Evolutionary conservation across 371 early-diverging fungal genomes (phyloP), one percentile per base, ranked within the genome.

Genomic region (Dipsacomyces acuminosporus): DNA sequence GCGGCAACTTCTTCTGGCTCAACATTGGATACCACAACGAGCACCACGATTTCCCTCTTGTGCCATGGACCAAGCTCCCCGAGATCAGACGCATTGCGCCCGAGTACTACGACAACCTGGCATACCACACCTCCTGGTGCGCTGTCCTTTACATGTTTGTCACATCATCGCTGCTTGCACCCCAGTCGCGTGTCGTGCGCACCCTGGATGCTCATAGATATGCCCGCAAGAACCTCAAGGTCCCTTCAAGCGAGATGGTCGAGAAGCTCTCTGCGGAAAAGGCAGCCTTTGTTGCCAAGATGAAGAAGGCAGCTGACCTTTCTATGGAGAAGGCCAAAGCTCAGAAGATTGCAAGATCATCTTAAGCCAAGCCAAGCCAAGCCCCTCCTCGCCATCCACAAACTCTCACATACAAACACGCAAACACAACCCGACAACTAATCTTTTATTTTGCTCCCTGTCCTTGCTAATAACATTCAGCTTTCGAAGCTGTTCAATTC

Each of bases 11-110:
- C 38, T 79, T 87, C 33, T 89, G 82, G 59, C 81, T 90, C 78
- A 90, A 90, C 76, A 89, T 93, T 56, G 91, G 91, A 21, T 93
- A 91, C 73, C 97, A 98, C 77, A 96, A 93, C 73, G 97, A 98
- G 79, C 97, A 98, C 79, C 96, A 96, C 77, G 98, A 98, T 76
- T 96, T 91, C 74, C 83, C 79, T 59, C 80, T 79, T 56, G 80
- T 86, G 48, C 91, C 98, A 17, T 93, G 97, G 92, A 83, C 91
- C 23, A 82, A 83, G 43, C 80, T 98, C 13, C 97, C 96, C 17
- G 69, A 78, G 38, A 73, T 96, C 51, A 84, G 86, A 36, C 63
- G 79, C 15, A 76, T 88, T 34, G 98, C 97, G 1, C 80, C 85
- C 43, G 96, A 96, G 65, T 96, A 85, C 73, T 98, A 98, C 77